phyloP scores from a whole-genome alignment of 345 rosid genomes.

The Eucalyptus camaldulensis region DNA sequence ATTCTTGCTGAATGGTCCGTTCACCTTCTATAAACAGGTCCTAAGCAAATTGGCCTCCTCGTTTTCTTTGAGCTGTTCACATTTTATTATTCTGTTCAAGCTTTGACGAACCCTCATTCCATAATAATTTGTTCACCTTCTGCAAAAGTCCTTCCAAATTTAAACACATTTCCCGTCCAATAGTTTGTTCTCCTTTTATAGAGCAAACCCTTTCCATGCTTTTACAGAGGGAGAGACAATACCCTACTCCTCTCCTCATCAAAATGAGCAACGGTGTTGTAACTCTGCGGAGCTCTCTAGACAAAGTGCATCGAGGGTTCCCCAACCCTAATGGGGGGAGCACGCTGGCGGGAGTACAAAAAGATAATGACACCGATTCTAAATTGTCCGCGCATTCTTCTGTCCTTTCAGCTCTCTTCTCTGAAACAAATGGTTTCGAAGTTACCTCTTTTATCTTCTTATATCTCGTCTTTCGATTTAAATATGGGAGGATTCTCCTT shows the following conservation, averaged over 20 bases:
- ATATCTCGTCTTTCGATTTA: not conserved
- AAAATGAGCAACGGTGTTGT: no score
- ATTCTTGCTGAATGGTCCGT: not conserved
- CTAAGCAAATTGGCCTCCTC: not conserved
- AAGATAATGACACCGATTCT: not conserved
- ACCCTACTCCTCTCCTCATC: not conserved
- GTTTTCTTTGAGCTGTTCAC: not conserved
- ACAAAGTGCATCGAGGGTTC: no score
- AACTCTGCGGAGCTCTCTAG: no score
- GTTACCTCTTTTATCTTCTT: not conserved
- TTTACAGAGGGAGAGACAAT: no score
- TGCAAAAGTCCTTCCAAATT: not conserved
- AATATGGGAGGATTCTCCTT: not conserved
- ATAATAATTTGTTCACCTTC: not conserved
- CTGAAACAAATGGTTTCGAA: no score
- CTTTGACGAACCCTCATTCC: not conserved
- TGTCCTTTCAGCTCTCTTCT: not conserved
- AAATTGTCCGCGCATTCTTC: not conserved
- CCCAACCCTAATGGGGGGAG: no score
- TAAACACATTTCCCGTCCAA: not conserved
- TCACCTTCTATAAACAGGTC: not conserved
- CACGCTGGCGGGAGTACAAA: not conserved
- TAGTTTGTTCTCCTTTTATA: not conserved
- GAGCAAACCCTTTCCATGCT: not conserved
- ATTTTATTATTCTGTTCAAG: not conserved